Conservation (phyloP, 2,329 filamentous ascomycete species). For the Acrodontium crateriforme region DNA sequence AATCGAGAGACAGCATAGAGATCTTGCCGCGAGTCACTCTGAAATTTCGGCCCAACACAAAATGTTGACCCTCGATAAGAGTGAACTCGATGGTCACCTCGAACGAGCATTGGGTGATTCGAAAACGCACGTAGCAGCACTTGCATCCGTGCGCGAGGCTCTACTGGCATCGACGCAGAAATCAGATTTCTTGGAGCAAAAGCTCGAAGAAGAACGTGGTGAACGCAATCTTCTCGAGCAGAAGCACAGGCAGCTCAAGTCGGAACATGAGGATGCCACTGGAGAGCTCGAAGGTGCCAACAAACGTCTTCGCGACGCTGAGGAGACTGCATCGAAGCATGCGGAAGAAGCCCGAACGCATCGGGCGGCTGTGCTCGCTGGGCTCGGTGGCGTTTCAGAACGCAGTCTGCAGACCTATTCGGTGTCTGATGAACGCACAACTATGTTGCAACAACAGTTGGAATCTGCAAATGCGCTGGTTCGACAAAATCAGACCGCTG, state of each 20-base stretch:
- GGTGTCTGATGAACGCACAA: constrained; percentile 50
- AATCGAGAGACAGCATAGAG: constrained; percentile 61
- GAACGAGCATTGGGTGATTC: constrained; percentile 53
- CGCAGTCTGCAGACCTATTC: constrained; percentile 39
- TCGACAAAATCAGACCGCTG: constrained; percentile 78
- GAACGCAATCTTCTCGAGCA: constrained; percentile 61
- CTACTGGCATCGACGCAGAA: constrained; percentile 69
- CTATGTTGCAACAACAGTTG: constrained; percentile 66
- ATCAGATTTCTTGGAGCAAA: constrained; percentile 60
- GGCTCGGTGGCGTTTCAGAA: constrained; percentile 59
- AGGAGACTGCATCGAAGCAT: constrained; percentile 77
- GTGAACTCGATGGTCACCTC: constrained; percentile 56
- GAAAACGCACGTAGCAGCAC: constrained; percentile 55
- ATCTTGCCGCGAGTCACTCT: constrained; percentile 63
- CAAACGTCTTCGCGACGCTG: constrained; percentile 66
- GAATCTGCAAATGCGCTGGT: constrained; percentile 65
- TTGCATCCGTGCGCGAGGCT: constrained; percentile 63
- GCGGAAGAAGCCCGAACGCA: constrained; percentile 79
- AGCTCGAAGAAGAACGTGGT: constrained; percentile 70
- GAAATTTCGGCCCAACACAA: constrained; percentile 64
- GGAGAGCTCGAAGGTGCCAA: constrained; percentile 62
- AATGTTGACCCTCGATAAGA: constrained; percentile 73
- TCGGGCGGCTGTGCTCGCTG: constrained; percentile 65
- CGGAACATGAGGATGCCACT: constrained; percentile 69
- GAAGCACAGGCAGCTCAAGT: constrained; percentile 61